phyloP scores from a whole-genome alignment of 1,284 basidiomycete genomes.

The Ustilago trichophora region DNA sequence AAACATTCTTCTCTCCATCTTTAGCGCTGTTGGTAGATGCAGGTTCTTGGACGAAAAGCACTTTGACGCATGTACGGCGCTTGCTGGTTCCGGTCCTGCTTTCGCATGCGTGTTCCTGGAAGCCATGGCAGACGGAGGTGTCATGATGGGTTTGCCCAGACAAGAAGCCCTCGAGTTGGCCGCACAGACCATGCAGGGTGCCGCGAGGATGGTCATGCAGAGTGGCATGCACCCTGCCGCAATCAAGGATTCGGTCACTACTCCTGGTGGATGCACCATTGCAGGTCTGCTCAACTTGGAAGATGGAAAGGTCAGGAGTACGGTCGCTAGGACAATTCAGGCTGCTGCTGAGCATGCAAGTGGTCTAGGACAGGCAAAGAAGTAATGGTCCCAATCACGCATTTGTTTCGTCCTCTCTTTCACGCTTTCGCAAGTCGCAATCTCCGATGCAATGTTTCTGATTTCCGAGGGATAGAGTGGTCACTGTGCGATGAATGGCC shows the following conservation, averaged over 20 bases:
- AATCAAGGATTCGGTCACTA: conserved; percentile 97
- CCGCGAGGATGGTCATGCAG: conserved; percentile 93
- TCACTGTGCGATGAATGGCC: too few relatives aligned
- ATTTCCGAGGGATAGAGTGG: too few relatives aligned
- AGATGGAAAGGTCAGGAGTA: conserved; percentile 91
- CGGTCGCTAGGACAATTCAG: conserved; percentile 94
- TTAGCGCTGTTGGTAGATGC: conserved; percentile 60
- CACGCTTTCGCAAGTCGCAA: too few relatives aligned
- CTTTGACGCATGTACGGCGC: conserved; percentile 96
- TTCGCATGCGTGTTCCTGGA: conserved; percentile 97
- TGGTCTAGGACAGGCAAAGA: conserved; percentile 57
- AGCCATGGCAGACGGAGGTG: conserved; percentile 98
- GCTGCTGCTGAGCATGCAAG: conserved; percentile 66
- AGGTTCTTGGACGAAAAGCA: conserved; percentile 69
- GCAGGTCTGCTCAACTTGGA: conserved; percentile 93
- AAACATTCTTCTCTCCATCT: conserved; percentile 58
- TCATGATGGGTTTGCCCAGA: conserved; percentile 99
- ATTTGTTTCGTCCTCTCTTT: too few relatives aligned
- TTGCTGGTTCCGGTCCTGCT: conserved; percentile 94
- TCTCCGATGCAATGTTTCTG: conserved; percentile 2
- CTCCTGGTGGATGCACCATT: conserved; percentile 98
- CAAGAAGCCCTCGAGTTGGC: conserved; percentile 93
- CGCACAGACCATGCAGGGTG: conserved; percentile 94
- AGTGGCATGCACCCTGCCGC: conserved; percentile 90
- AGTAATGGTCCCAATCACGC: conserved; percentile 3